Evolutionary conservation across 805 yeast species (phyloP), one percentile per base, ranked within the genome.

Genomic region (Phaffomyces antillensis): DNA sequence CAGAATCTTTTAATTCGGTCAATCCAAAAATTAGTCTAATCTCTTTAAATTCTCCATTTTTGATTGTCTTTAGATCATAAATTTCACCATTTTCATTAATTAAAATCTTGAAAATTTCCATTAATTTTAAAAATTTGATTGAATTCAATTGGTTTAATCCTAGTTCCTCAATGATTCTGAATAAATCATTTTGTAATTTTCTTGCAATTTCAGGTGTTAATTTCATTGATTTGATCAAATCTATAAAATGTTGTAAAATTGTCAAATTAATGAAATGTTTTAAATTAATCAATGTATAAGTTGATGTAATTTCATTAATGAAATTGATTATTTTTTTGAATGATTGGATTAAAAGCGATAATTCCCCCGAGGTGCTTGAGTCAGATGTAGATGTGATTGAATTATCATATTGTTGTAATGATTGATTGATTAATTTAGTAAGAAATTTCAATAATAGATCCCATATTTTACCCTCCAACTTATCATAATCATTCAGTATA

Each of bases 381-480:
- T 7, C 20, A n/a, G 4, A n/a, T n/a, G 10, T 16, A 10, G 30
- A 2, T 5, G 12, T 28, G 30, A 28, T 28, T 5, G 30, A 28
- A 4, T 28, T 12, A 28, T 28, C 30, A 28, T 28, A 28, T 28
- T 9, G 30, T 3, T 11, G 30, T 28, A 28, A 28, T 28, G 66
- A 50, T 15, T 60, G 55, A 26, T 56, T 57, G 15, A 65, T 43
- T 6, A 58, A 39, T 46, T 56, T 65, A 35, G 55, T 50, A 26
- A 62, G 53, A 46, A 71, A 61, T 23, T 54, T 55, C 5, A 58
- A 43, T 9, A 67, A 50, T 0, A 68, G 51, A 5, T 56, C 51
- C 46, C 61, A 61, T 2, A 63, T 60, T 36, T 63, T 62, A 1
- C 41, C 28, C 16, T 63, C 59, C 10, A 65, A 49, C 7, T 42